phyloP scores from a whole-genome alignment of 805 yeast genomes.

The Metschnikowia baotianmanensis region DNA sequence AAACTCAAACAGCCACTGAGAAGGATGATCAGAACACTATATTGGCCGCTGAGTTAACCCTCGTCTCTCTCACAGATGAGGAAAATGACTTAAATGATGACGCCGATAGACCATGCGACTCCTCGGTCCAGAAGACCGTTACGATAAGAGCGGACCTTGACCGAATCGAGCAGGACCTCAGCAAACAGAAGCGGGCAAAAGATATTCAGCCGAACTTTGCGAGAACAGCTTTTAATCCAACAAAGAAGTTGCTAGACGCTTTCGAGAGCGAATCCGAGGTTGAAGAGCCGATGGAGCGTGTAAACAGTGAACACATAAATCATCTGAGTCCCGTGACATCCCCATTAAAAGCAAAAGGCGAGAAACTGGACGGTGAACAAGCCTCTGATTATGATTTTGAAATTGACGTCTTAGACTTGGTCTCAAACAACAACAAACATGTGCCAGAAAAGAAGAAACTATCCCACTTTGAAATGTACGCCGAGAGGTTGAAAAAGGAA shows the following conservation, averaged over 20 bases:
- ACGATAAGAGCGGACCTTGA: conserved; percentile 28
- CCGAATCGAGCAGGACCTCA: conserved; percentile 33
- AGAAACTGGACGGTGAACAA: not conserved
- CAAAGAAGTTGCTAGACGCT: conserved; percentile 31
- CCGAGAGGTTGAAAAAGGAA: conserved; percentile 29
- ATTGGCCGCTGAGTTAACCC: conserved; percentile 33
- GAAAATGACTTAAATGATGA: conserved; percentile 34
- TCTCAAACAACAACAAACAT: conserved; percentile 7
- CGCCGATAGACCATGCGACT: conserved; percentile 22
- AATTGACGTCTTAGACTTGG: conserved; percentile 11
- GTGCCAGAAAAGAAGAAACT: conserved; percentile 11
- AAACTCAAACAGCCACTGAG: conserved; percentile 1
- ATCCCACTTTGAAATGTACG: conserved; percentile 36
- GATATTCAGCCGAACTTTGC: conserved; percentile 32
- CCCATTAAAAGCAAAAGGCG: conserved; percentile 20
- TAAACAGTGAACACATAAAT: conserved; percentile 10
- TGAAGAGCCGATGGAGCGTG: conserved; percentile 7
- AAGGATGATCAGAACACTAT: conserved; percentile 16
- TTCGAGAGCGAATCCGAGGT: conserved; percentile 30
- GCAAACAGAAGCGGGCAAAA: conserved; percentile 31
- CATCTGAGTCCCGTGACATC: conserved; percentile 35
- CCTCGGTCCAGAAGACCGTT: conserved; percentile 18
- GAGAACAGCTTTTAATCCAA: conserved; percentile 27
- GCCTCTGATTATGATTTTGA: conserved; percentile 4
- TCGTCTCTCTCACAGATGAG: conserved; percentile 37